Conservation (phyloP, 495 filamentous ascomycete species). For the Neurospora tetrasperma region DNA sequence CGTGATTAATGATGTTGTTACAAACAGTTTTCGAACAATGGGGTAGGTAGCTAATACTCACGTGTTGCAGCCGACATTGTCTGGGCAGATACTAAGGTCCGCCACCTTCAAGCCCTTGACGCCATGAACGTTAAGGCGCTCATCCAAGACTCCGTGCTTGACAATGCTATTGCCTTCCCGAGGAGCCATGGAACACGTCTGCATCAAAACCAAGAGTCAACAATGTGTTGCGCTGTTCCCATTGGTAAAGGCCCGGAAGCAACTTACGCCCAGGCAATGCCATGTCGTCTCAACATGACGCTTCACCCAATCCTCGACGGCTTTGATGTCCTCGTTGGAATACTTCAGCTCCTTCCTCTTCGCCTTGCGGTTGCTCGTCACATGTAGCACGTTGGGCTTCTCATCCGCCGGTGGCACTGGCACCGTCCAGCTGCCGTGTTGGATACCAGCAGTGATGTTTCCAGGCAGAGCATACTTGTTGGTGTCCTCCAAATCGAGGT, state of each 20-base stretch:
- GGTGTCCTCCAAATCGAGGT: conserved; percentile 65
- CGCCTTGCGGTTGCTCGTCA: conserved; percentile 43
- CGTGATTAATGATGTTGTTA: not conserved
- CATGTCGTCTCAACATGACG: conserved; percentile 71
- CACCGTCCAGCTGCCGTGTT: conserved; percentile 41
- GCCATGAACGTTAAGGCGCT: conserved; percentile 70
- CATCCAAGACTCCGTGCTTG: conserved; percentile 71
- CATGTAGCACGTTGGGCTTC: conserved; percentile 32
- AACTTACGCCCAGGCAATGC: conserved; percentile 50
- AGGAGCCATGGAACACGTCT: conserved; percentile 76
- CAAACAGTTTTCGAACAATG: not conserved
- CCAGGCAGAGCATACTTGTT: conserved; percentile 64
- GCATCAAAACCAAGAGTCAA: conserved; percentile 18
- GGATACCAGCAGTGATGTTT: conserved; percentile 61
- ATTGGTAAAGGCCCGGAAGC: not conserved
- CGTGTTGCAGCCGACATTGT: conserved; percentile 77
- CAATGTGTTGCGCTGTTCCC: not conserved
- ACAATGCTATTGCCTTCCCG: conserved; percentile 69
- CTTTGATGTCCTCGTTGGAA: conserved; percentile 52
- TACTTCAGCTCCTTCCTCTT: conserved; percentile 57
- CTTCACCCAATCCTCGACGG: conserved; percentile 70
- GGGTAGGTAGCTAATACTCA: conserved; percentile 22
- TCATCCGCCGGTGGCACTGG: conserved; percentile 33
- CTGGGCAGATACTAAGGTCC: conserved; percentile 70
- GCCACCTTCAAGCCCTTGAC: conserved; percentile 74